Base-by-base conservation (phyloP, 2,329 filamentous ascomycete species). In the Hymenotorrendiella dingleyae region DNA sequence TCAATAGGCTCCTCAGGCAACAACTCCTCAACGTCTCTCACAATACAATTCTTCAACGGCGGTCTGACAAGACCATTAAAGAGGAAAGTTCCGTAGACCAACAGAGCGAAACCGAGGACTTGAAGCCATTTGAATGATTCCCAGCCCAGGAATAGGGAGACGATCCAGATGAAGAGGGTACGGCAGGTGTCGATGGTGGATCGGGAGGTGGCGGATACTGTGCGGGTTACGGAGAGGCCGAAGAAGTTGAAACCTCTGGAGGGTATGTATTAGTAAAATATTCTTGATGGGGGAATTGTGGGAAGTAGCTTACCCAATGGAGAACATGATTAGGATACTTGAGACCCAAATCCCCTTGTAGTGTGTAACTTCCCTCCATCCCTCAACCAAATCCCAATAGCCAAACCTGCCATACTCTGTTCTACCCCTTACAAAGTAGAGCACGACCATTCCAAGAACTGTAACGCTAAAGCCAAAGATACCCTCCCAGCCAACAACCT, bases 51-150 rank as follows among this genome's bases (percentile, higher is more conserved):
- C 62, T 79, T 78, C 47, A 94, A 68, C 1, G 93, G 93, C 17
- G 89, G 87, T 46, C 80, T 72, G n/a, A 97, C 76, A 45, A 98
- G 79, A 49, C 94, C 89, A 65, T 97, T 97, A 72, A 97, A 97
- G 30, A 97, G 64, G 65, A 95, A 96, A 2, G 91, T 98, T 53
- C 93, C 94, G 62, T 96, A 98, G 11, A 98, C 93, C 26, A 98
- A 75, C 52, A 96, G 68, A 2, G 70, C 85, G 56, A 98, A 98
- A 1, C 93, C 93, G 3, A 79, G 63, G 11, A 98, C 87, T 67
- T 98, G 93, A 6, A 98, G 76, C 84, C 87, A 94, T 68, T 97
- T 97, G 77, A 98, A 97, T 0, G 80, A 82, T 68, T 98, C 93
- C 93, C 93, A 98, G 47, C 90, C 90, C 2, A 98, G 76, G 4